These are phyloP conservation scores for Nidula microcarpa DNA, from an alignment of 768 basidiomycete species.

Conservation along the genomic window DNA sequence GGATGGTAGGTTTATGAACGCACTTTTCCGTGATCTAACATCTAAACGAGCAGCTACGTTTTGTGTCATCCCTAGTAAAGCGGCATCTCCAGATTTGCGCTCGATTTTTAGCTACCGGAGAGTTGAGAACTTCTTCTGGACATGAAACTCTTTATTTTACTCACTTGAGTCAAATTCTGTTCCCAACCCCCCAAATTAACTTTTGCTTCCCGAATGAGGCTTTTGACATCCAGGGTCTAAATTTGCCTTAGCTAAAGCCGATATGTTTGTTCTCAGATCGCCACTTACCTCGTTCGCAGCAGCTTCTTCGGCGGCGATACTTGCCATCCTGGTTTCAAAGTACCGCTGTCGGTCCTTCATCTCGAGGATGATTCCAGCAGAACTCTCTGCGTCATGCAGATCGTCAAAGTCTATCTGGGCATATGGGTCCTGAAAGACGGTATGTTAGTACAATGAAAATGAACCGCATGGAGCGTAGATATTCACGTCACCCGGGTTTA, in stretches of 20 bases:
- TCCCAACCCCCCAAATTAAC: slow-evolving; percentile 56
- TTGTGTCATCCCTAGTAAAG: slow-evolving; percentile 71
- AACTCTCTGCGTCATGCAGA: slow-evolving; percentile 64
- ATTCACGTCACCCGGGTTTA: slow-evolving; percentile 40
- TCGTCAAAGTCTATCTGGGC: slow-evolving; percentile 81
- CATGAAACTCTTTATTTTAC: slow-evolving; percentile 7
- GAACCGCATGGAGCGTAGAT: neutral
- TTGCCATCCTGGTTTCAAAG: slow-evolving; percentile 64
- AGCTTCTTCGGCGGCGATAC: slow-evolving; percentile 21
- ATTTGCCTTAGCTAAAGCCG: neutral
- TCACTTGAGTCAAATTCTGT: slow-evolving; percentile 51
- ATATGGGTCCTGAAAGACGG: slow-evolving; percentile 33
- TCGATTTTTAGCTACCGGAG: slow-evolving; percentile 60
- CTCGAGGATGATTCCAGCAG: slow-evolving; percentile 73
- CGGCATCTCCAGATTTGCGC: slow-evolving; percentile 62
- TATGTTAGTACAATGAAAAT: slow-evolving; percentile 2
- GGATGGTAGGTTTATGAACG: slow-evolving; percentile 13
- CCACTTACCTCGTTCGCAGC: slow-evolving; percentile 21
- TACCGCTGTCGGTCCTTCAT: slow-evolving; percentile 85
- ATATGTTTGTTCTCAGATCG: neutral
- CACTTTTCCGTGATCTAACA: slow-evolving; percentile 63
- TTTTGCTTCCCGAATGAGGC: slow-evolving; percentile 45
- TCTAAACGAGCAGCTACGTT: slow-evolving; percentile 75
- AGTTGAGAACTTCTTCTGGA: neutral
- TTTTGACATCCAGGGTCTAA: slow-evolving; percentile 44